Percentiles rank a stretch among this genome's conserved stretches.
Conservation (phyloP, 1,284 basidiomycete genomes). For the Athelia sp. region DNA sequence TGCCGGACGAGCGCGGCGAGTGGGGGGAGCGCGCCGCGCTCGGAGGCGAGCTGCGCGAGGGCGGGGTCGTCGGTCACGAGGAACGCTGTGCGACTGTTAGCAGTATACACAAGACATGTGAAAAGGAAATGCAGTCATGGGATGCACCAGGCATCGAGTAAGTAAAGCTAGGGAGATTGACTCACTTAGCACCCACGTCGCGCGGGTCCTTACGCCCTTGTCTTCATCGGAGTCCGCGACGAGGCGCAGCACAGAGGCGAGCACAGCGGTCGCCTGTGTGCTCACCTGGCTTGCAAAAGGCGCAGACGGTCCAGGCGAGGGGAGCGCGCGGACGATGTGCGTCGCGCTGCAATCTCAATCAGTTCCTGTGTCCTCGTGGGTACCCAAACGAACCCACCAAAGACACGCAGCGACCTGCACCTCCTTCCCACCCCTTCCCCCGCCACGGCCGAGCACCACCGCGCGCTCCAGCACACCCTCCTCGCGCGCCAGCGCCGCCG, state of each 20-base stretch:
- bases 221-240: constrained; percentile 37
- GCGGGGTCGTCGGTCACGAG: constrained; percentile 67
- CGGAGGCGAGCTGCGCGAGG: constrained; percentile 59
- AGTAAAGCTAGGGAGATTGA: constrained; percentile 6
- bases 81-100: constrained; percentile 54
- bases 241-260: constrained; percentile 59
- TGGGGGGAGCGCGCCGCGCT: constrained; percentile 53
- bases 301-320: constrained; percentile 27
- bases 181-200: constrained; percentile 71
- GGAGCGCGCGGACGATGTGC: constrained; percentile 47
- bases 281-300: constrained; percentile 23
- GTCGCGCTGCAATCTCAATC: constrained; percentile 54
- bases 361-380: too few species aligned
- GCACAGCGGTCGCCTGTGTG: constrained; percentile 48
- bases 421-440: constrained; percentile 51
- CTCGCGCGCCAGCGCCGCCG: constrained; percentile 30
- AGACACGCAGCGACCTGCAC: constrained; percentile 64
- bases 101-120: too few species aligned
- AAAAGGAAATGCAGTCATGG: too few species aligned
- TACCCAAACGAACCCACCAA: constrained; percentile 41
- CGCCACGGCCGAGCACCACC: constrained; percentile 48
- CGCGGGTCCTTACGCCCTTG: constrained; percentile 42
- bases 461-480: constrained; percentile 14
- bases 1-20: constrained; percentile 43
- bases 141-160: too few species aligned